phyloP scores from a whole-genome alignment of 805 yeast species.

The Starmera pachycereana region DNA sequence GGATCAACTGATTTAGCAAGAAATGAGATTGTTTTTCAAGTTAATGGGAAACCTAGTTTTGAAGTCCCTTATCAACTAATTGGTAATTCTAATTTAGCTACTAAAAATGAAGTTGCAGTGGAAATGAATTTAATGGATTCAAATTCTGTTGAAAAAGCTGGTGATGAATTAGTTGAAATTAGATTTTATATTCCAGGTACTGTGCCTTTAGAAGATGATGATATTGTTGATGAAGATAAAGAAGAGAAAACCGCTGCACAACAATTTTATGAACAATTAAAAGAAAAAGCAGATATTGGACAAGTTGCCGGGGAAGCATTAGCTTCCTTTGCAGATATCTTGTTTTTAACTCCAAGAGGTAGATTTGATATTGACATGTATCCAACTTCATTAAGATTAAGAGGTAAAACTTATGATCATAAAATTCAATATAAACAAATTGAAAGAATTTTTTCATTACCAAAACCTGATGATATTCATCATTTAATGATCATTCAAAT shows the following conservation, averaged over 20 bases:
- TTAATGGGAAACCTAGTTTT: constrained; percentile 82
- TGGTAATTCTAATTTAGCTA: constrained; percentile 78
- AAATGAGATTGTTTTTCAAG: constrained; percentile 78
- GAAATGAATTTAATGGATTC: constrained; percentile 61
- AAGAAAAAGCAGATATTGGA: constrained; percentile 90
- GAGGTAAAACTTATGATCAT: constrained; percentile 98
- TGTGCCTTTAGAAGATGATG: constrained; percentile 35
- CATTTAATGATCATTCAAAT: constrained; percentile 82
- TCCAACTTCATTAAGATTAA: constrained; percentile 71
- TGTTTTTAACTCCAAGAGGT: constrained; percentile 96
- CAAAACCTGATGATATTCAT: constrained; percentile 89
- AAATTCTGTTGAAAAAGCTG: constrained; percentile 49
- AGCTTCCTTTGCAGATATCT: constrained; percentile 82
- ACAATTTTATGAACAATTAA: constrained; percentile 81
- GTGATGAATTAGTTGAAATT: constrained; percentile 94
- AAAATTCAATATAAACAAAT: constrained; percentile 85
- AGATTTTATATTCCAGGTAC: constrained; percentile 90
- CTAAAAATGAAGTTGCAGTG: constrained; percentile 87
- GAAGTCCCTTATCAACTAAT: constrained; percentile 81
- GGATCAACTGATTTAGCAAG: constrained; percentile 89
- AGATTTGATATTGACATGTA: constrained; percentile 96
- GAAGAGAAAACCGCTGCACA: constrained; percentile 64
- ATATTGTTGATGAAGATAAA: constrained; percentile 21
- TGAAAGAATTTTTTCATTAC: constrained; percentile 83
- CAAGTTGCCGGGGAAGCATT: constrained; percentile 91